A percentile compares a stretch with the other conserved stretches of the same genome.
Conservation (phyloP, 2,329 filamentous ascomycete genomes). For the Fonsecaea erecta region DNA sequence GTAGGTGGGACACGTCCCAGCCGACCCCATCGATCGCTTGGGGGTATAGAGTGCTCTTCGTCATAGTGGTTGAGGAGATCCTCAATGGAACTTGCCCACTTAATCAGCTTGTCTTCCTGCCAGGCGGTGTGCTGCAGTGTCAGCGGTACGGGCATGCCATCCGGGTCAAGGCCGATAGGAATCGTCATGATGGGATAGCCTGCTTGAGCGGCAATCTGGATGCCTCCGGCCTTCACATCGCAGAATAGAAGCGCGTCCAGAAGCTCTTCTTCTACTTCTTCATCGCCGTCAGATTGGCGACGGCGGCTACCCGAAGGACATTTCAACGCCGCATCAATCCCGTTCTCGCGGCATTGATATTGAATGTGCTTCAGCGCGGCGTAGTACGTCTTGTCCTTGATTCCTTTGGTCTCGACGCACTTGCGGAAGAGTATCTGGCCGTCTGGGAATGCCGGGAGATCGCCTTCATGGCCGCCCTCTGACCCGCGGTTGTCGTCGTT, state of each 20-base stretch:
- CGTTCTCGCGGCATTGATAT: slow-evolving; percentile 38
- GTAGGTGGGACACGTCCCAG: slow-evolving; percentile 35
- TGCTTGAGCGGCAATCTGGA: slow-evolving; percentile 43
- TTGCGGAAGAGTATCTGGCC: slow-evolving; percentile 38
- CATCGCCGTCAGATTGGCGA: neutral
- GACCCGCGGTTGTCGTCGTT: slow-evolving; percentile 34
- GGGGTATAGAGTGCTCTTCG: slow-evolving; percentile 5
- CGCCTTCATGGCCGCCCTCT: slow-evolving; percentile 37
- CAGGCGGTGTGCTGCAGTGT: slow-evolving; percentile 41
- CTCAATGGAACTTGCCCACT: slow-evolving; percentile 42
- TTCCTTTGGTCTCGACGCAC: slow-evolving; percentile 32
- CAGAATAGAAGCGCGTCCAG: slow-evolving; percentile 41
- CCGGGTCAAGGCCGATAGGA: slow-evolving; percentile 40
- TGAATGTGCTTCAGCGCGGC: slow-evolving; percentile 39
- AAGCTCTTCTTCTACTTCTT: slow-evolving; percentile 15
- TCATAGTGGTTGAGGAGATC: slow-evolving; percentile 35
- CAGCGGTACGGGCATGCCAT: slow-evolving; percentile 37
- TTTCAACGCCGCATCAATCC: slow-evolving; percentile 41
- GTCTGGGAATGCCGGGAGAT: slow-evolving; percentile 39
- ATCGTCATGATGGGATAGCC: slow-evolving; percentile 42
- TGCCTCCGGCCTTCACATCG: slow-evolving; percentile 40
- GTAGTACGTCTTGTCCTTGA: slow-evolving; percentile 38
- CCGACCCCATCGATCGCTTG: slow-evolving; percentile 6
- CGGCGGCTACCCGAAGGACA: slow-evolving; percentile 1
- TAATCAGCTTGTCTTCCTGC: slow-evolving; percentile 40